phyloP scores from a whole-genome alignment of 2,329 filamentous ascomycete genomes.

The Microascus cirrosus region DNA sequence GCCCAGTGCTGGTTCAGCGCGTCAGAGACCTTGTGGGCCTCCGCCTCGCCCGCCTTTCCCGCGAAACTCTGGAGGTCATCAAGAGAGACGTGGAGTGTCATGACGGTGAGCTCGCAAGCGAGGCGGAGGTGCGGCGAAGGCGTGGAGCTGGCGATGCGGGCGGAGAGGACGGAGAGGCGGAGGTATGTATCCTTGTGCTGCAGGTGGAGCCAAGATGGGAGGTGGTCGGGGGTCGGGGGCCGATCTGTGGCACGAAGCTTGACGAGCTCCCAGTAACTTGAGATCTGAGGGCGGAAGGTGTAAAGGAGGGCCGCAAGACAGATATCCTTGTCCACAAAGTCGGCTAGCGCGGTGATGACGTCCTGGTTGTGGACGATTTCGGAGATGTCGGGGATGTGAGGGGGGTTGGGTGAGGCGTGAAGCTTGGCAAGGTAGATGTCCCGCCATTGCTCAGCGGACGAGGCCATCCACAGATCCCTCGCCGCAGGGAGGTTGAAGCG shows the following conservation, averaged over 20 bases:
- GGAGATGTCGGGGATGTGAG: slow-evolving; percentile 2
- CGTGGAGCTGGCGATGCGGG: neutral
- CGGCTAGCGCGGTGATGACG: neutral
- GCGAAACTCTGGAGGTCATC: slow-evolving; percentile 58
- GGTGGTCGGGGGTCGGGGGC: neutral
- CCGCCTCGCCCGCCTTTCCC: slow-evolving; percentile 55
- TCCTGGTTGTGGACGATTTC: slow-evolving; percentile 9
- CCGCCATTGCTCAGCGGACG: slow-evolving; percentile 15
- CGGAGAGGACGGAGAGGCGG: slow-evolving; percentile 15
- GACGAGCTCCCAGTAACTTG: slow-evolving; percentile 17
- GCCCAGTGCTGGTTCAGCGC: slow-evolving; percentile 45
- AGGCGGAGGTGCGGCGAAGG: neutral
- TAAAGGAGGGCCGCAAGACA: slow-evolving; percentile 16
- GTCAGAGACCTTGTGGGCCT: slow-evolving; percentile 48
- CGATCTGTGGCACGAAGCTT: slow-evolving; percentile 16
- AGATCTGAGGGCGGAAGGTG: slow-evolving; percentile 20
- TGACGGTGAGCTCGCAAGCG: slow-evolving; percentile 34
- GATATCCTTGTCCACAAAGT: slow-evolving; percentile 16
- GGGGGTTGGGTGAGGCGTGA: neutral
- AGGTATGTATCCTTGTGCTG: slow-evolving; percentile 18
- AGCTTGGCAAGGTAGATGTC: slow-evolving; percentile 27
- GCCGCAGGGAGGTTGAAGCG: slow-evolving; percentile 13
- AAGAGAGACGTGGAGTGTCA: slow-evolving; percentile 53
- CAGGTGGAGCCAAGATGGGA: slow-evolving; percentile 15
- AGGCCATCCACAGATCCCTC: slow-evolving; percentile 15